These are phyloP conservation scores for Raphidocelis subcapitata DNA, from an alignment of 139 green algal genomes.

Conservation along the genomic window DNA sequence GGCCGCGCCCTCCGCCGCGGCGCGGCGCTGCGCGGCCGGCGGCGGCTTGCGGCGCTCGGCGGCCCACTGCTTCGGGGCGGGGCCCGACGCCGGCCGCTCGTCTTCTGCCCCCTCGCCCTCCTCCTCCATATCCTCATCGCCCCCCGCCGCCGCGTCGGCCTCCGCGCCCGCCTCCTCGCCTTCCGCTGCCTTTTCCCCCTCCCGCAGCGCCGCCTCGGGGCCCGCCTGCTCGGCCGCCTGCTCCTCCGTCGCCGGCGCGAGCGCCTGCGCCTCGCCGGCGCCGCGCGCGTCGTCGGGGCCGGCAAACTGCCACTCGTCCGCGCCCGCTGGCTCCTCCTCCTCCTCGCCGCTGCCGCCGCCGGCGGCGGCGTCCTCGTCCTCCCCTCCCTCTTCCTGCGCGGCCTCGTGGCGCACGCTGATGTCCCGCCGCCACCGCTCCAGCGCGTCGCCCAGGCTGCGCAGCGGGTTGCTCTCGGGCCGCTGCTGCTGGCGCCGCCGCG, in stretches of 20 bases:
- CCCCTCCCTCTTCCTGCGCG: conserved; percentile 33
- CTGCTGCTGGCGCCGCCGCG: conserved; percentile 29
- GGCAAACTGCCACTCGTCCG: conserved; percentile 63
- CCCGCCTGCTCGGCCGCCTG: conserved; percentile 58
- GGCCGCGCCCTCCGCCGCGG: not conserved
- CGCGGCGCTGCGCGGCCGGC: conserved; percentile 19
- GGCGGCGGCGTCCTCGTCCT: conserved; percentile 20
- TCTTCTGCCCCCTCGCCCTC: conserved; percentile 11
- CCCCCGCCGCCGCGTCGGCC: conserved; percentile 26
- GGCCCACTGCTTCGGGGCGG: conserved; percentile 17
- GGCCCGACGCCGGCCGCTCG: conserved; percentile 11
- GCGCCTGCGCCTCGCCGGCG: conserved; percentile 45
- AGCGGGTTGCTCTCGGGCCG: conserved; percentile 69
- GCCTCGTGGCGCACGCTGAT: conserved; percentile 69
- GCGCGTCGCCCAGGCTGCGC: conserved; percentile 62
- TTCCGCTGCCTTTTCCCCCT: conserved; percentile 27
- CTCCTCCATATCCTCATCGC: conserved; percentile 26
- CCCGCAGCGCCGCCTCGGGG: conserved; percentile 8
- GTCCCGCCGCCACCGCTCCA: conserved; percentile 75
- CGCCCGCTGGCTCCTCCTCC: conserved; percentile 28
- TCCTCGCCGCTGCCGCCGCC: conserved; percentile 23
- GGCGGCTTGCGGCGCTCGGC: conserved; percentile 25
- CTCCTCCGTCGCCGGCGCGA: conserved; percentile 90
- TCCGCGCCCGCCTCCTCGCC: conserved; percentile 7
- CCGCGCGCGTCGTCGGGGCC: conserved; percentile 33